Evolutionary conservation across 2,329 filamentous ascomycete genomes (phyloP).

Genomic region (Westerdykella ornata): DNA sequence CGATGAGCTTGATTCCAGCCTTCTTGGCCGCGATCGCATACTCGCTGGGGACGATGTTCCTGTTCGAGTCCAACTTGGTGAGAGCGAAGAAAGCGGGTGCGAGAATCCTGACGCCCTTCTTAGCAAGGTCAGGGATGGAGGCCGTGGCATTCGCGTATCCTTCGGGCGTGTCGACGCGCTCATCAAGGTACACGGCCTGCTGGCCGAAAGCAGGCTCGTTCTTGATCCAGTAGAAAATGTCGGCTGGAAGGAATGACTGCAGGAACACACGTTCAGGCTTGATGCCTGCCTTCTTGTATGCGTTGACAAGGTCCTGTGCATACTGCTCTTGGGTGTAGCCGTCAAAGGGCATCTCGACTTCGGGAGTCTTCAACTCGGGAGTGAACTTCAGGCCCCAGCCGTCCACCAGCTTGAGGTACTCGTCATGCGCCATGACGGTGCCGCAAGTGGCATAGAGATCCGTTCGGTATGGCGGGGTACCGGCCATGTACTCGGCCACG

Average conservation of each 20-base stretch:
- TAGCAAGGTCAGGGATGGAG: constrained; percentile 51
- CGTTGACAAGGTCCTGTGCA: constrained; percentile 54
- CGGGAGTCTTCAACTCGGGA: constrained; percentile 52
- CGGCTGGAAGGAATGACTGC: constrained; percentile 60
- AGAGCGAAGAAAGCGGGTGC: constrained; percentile 59
- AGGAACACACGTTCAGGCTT: constrained; percentile 41
- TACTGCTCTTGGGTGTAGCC: constrained; percentile 60
- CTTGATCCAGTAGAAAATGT: constrained; percentile 60
- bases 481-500: constrained; percentile 51
- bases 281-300: constrained; percentile 37
- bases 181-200: constrained; percentile 60
- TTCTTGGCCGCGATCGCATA: constrained; percentile 57
- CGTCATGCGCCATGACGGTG: constrained; percentile 54
- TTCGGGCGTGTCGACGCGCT: constrained; percentile 47
- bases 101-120: constrained; percentile 55
- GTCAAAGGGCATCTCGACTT: constrained; percentile 64
- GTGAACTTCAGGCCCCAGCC: constrained; percentile 51
- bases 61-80: constrained; percentile 46
- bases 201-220: constrained; percentile 53
- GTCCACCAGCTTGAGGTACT: constrained; percentile 57
- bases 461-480: constrained; percentile 57
- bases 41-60: constrained; percentile 54
- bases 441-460: constrained; percentile 60
- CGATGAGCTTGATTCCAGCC: constrained; percentile 58
- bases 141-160: constrained; percentile 51